Evolutionary conservation across 768 basidiomycete species (phyloP), one percentile per base, ranked within the genome.

Genomic region (Suillus sp.): DNA sequence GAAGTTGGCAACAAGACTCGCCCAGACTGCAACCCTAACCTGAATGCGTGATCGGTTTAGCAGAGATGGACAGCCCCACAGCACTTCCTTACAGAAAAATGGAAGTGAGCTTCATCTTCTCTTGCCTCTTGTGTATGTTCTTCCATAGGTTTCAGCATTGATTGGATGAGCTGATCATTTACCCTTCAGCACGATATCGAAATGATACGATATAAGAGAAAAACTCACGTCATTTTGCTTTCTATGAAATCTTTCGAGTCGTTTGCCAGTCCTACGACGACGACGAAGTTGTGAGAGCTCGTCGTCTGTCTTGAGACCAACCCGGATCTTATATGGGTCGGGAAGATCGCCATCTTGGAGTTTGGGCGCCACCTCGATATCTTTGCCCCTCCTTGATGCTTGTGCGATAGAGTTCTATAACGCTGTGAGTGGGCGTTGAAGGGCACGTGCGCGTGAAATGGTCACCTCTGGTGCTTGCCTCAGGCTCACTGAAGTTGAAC

Each of bases 101-200:
- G 88, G 42, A 83, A 80, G 35, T 82, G 81, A 40, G 89, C 84
- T 72, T 89, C 90, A 37, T 88, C 86, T 14, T 83, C 80, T 64
- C 81, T 84, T 18, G 94, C 95, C 69, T 96, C 93, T 58, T 86
- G 84, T 0, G 93, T 93, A 70, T 95, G 92, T 38, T 90, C 88
- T 40, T 94, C 91, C 86, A 99, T 90, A 1, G 95, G 86, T 75
- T 96, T 97, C 38, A 99, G 83, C 65, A 98, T 77, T n/a, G 86
- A 84, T n/a, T 78, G 72, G 65, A 99, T 96, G 64, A 95, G 89
- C 91, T 96, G 69, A 48, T 22, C 10, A 6, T 20, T 40, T 38
- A 40, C 3, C 56, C 56, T 20, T 57, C 25, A 57, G 25, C 51
- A 64, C n/a, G 55, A 65, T 34, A 51, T 59, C 40, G 27, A 37